phyloP scores from a whole-genome alignment of 179 eudicot genomes.

The Sideroxylon spinosum region DNA sequence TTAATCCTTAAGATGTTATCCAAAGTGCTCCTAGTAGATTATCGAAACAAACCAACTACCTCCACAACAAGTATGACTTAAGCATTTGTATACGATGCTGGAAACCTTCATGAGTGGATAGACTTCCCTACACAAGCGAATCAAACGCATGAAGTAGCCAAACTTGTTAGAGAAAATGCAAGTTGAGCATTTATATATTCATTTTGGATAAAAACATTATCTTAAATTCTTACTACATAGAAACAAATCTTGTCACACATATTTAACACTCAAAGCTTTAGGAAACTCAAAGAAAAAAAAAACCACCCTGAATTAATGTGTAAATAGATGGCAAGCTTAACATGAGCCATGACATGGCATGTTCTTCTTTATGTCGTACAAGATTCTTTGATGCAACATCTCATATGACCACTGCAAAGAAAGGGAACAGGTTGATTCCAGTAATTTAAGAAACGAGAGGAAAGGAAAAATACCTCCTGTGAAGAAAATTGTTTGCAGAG shows the following conservation, averaged over 20 bases:
- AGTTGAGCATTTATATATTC: not conserved
- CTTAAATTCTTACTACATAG: conserved; percentile 4
- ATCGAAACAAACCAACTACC: not conserved
- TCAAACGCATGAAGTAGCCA: not conserved
- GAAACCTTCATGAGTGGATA: not conserved
- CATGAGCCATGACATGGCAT: not conserved
- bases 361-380: not conserved
- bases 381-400: not conserved
- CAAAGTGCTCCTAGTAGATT: not conserved
- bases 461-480: conserved; percentile 34
- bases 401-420: not conserved
- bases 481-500: conserved; percentile 49
- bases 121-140: not conserved
- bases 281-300: not conserved
- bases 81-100: not conserved
- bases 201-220: not conserved
- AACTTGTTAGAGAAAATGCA: conserved; percentile 1
- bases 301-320: not conserved
- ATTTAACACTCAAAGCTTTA: not conserved
- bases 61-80: not conserved
- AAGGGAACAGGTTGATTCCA: not conserved
- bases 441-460: not conserved
- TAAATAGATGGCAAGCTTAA: not conserved
- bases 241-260: not conserved
- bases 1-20: not conserved